Percentiles rank a stretch among this genome's conserved stretches.
phyloP scores from a whole-genome alignment of 164 flowering plant species.

The Stephania cephalantha region DNA sequence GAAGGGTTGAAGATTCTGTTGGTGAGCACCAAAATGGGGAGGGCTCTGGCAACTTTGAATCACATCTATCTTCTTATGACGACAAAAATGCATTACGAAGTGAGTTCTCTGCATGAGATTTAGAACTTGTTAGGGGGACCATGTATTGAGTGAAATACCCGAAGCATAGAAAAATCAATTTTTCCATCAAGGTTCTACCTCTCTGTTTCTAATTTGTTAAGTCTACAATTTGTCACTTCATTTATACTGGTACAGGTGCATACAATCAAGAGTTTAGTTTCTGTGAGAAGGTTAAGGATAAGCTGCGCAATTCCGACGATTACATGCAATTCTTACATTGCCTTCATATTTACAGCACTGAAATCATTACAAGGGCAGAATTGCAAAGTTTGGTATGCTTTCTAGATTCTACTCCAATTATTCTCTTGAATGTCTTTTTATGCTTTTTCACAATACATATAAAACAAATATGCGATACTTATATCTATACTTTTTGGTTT shows the following conservation, averaged over 20 bases:
- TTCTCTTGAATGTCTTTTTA: neutral
- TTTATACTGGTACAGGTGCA: conserved; percentile 32
- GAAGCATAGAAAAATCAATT: neutral
- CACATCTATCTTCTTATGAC: conserved; percentile 37
- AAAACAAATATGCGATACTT: no score
- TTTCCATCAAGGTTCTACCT: neutral
- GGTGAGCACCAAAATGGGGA: conserved; percentile 52
- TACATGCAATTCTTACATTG: conserved; percentile 68
- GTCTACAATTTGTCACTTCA: neutral
- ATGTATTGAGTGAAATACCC: neutral
- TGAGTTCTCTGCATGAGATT: conserved; percentile 25
- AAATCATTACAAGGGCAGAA: conserved; percentile 59
- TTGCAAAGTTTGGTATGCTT: conserved; percentile 66
- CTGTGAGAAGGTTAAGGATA: conserved; percentile 73
- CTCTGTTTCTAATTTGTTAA: neutral
- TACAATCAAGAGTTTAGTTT: conserved; percentile 51
- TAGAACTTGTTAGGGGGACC: neutral
- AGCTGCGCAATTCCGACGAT: conserved; percentile 39
- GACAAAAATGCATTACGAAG: conserved; percentile 53
- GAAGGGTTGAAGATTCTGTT: conserved; percentile 40
- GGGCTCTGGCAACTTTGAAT: conserved; percentile 40
- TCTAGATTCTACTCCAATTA: neutral
- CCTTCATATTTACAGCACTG: conserved; percentile 59
- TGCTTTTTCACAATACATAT: neutral
- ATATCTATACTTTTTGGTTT: no score